Conservation (phyloP, 2,329 filamentous ascomycete species). For the Aspergillus sclerotialis region DNA sequence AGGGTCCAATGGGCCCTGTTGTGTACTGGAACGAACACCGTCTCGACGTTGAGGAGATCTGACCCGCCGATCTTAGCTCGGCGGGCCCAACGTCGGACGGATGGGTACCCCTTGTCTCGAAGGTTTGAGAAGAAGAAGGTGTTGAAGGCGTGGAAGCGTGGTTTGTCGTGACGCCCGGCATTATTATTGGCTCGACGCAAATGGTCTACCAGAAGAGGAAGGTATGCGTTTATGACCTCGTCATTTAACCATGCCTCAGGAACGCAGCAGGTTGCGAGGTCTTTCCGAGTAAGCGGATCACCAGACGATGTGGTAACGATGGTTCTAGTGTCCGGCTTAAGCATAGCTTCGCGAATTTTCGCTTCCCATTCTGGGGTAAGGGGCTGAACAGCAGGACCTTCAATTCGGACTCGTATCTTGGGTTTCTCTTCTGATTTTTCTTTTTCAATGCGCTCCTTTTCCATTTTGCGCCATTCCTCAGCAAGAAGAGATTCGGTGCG, state of each 20-base stretch:
- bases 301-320: conserved; percentile 27
- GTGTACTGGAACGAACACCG: conserved; percentile 43
- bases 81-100: conserved; percentile 36
- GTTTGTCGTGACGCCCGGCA: conserved; percentile 25
- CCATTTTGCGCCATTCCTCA: conserved; percentile 18
- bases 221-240: conserved; percentile 41
- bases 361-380: conserved; percentile 31
- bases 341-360: conserved; percentile 24
- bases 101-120: conserved; percentile 33
- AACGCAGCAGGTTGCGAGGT: conserved; percentile 31
- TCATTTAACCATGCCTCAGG: conserved; percentile 38
- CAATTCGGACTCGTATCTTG: conserved; percentile 15
- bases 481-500: conserved; percentile 23
- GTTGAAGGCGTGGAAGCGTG: conserved; percentile 38
- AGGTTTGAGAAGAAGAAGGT: conserved; percentile 40
- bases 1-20: conserved; percentile 43
- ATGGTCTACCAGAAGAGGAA: conserved; percentile 35
- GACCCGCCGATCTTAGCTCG: conserved; percentile 42
- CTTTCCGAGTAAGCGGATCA: conserved; percentile 28
- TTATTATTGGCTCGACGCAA: conserved; percentile 27
- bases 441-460: conserved; percentile 10
- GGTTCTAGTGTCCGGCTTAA: conserved; percentile 13
- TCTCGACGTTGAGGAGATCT: conserved; percentile 38
- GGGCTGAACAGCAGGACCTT: conserved; percentile 27
- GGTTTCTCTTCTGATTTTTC: conserved; percentile 7